Evolutionary conservation across 1,139 yeast genomes (phyloP).

Genomic region (Taphrina communis): DNA sequence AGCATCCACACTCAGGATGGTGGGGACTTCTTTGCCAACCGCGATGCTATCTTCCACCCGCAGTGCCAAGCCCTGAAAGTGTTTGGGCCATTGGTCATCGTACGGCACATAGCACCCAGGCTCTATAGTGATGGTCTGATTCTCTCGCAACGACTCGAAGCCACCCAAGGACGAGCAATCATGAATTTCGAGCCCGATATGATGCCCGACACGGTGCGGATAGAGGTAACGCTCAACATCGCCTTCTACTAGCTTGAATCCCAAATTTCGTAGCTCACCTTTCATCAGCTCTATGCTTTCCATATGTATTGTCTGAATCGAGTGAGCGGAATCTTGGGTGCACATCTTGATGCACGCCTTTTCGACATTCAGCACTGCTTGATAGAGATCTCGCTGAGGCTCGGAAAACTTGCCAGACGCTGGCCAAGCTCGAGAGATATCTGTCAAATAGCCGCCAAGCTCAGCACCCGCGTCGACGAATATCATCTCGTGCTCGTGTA

Average conservation of each 20-base stretch:
- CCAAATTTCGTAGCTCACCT: conserved; percentile 71
- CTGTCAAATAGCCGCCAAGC: conserved; percentile 92
- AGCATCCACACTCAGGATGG: conserved; percentile 74
- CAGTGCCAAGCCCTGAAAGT: conserved; percentile 87
- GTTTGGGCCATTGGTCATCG: conserved; percentile 71
- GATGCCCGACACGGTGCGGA: conserved; percentile 96
- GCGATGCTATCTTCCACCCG: conserved; percentile 89
- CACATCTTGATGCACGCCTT: conserved; percentile 76
- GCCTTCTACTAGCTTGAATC: conserved; percentile 57
- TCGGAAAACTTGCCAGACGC: conserved; percentile 70
- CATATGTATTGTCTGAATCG: conserved; percentile 79
- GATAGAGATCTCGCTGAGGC: conserved; percentile 84
- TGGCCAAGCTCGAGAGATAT: conserved; percentile 97
- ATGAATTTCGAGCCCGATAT: conserved; percentile 78
- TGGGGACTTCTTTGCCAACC: conserved; percentile 72
- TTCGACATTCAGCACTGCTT: conserved; percentile 83
- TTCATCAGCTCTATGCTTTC: conserved; percentile 65
- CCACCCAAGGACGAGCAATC: conserved; percentile 45
- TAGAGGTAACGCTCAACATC: conserved; percentile 59
- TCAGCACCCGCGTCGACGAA: conserved; percentile 95
- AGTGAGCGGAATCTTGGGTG: conserved; percentile 58
- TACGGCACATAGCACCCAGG: conserved; percentile 91
- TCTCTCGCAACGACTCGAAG: conserved; percentile 54
- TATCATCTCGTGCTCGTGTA: conserved; percentile 69
- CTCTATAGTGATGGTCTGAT: conserved; percentile 87